phyloP scores from a whole-genome alignment of 2,329 filamentous ascomycete species.

The Rutstroemia sp. region DNA sequence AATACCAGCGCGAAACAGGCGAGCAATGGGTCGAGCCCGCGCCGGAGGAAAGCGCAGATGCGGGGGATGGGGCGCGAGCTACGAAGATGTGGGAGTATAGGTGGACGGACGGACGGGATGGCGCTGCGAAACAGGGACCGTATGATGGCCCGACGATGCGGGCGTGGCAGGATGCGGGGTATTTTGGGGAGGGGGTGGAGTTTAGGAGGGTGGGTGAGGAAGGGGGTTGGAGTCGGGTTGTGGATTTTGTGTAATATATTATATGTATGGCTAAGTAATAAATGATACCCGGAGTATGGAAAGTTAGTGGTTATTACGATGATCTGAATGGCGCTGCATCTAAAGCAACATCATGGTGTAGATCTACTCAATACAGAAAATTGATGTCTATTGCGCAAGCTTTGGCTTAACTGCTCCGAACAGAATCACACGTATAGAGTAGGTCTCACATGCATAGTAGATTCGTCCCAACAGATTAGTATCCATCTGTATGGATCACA shows the following conservation, averaged over 20 bases:
- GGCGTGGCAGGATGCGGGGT: conserved; percentile 85
- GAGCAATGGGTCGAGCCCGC: conserved; percentile 67
- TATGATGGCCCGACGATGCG: conserved; percentile 82
- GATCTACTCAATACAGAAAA: no score
- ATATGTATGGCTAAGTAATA: conserved; percentile 5
- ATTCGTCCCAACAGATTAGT: background rate
- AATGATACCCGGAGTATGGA: background rate
- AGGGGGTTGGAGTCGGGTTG: conserved; percentile 30
- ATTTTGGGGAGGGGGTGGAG: conserved; percentile 86
- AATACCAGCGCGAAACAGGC: conserved; percentile 78
- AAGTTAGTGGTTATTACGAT: background rate
- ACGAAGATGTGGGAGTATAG: conserved; percentile 75
- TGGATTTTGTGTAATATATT: conserved; percentile 29
- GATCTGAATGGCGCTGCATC: no score
- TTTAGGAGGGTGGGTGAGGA: conserved; percentile 55
- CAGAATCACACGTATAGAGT: no score
- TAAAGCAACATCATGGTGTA: no score
- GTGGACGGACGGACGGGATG: conserved; percentile 84
- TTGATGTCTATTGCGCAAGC: background rate
- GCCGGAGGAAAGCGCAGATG: conserved; percentile 29
- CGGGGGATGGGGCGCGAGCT: conserved; percentile 16
- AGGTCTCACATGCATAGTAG: no score
- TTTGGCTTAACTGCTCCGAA: no score
- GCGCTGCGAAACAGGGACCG: conserved; percentile 71
- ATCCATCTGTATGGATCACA: background rate